Evolutionary conservation across 2,329 filamentous ascomycete species (phyloP), one percentile per base, ranked within the genome.

Genomic region (Talaromyces albobiverticillius): DNA sequence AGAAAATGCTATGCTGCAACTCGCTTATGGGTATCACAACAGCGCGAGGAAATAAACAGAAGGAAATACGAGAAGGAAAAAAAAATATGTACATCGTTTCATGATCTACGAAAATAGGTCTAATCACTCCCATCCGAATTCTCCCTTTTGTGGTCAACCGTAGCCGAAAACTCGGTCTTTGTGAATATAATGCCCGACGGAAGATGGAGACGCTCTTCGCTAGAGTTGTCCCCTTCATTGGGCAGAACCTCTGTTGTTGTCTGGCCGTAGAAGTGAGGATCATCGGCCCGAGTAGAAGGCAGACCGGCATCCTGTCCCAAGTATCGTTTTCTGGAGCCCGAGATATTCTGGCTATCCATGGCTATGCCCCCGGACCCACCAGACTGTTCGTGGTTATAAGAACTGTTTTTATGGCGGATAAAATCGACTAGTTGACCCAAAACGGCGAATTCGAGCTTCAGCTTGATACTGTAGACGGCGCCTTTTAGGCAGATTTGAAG

Each of bases 401-500:
- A 25, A 22, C 49, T 48, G 36, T 34, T 46, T 23, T 55, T 55
- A 8, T 46, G 51, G 36, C 70, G 68, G 13, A 71, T 67, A n/a
- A 69, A 61, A 54, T 71, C 66, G 14, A 78, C 72, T 3, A 79
- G 62, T 32, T 71, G 70, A 25, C 80, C 71, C 9, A 85, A 68
- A 38, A 85, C 75, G n/a, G 69, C 75, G 42, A 77, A 78, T 60
- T 79, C 76, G 10, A 79, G 67, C 59, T 79, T 79, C 52, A 78
- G 64, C 59, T 79, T 79, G 60, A 78, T 66, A 43, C 76, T 78
- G 62, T 78, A 78, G 11, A 78, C 69, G 45, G 74, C 69, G 3
- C 70, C 69, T 59, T 78, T 79, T 31, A 77, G 57, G 3, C 71
- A 75, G 2, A 71, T 75, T 55, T 79, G 75, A 11, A 77, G 65